phyloP scores from a whole-genome alignment of 345 rosid species.

The Gossypium ekmanianum region DNA sequence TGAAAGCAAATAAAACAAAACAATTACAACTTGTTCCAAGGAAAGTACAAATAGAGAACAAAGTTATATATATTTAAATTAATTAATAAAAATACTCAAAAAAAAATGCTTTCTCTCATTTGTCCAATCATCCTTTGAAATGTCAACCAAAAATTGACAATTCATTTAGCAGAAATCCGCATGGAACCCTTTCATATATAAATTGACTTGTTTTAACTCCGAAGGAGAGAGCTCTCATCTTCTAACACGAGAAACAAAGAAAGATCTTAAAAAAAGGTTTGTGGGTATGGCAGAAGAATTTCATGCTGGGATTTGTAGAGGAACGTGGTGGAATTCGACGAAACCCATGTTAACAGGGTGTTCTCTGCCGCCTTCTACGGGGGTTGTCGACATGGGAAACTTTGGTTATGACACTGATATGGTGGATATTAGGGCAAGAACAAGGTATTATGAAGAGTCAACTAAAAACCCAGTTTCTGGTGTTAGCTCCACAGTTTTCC shows the following conservation, averaged over 20 bases:
- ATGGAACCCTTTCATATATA: slow-evolving; percentile 32
- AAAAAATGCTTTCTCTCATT: slow-evolving; percentile 26
- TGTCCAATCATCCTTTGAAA: slow-evolving; percentile 40
- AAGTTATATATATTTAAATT: background rate
- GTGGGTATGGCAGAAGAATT: slow-evolving; percentile 69
- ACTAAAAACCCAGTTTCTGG: too few relatives aligned
- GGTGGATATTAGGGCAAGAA: slow-evolving; percentile 29
- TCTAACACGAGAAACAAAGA: background rate
- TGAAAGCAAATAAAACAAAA: background rate
- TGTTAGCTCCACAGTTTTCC: slow-evolving; percentile 21
- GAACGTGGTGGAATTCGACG: slow-evolving; percentile 62
- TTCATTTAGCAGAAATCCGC: background rate
- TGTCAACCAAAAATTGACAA: slow-evolving; percentile 47
- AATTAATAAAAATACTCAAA: background rate
- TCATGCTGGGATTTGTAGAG: slow-evolving; percentile 49
- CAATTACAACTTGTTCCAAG: background rate
- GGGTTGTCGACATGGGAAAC: slow-evolving; percentile 25
- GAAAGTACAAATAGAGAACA: background rate
- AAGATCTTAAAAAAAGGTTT: background rate
- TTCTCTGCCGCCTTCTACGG: slow-evolving; percentile 40
- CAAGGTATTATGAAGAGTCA: too few relatives aligned
- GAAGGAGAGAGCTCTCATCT: background rate
- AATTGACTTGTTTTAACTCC: background rate
- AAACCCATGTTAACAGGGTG: slow-evolving; percentile 34
- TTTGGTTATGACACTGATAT: slow-evolving; percentile 31